phyloP scores from a whole-genome alignment of 2,329 filamentous ascomycete genomes.

The Fusarium drepaniforme region DNA sequence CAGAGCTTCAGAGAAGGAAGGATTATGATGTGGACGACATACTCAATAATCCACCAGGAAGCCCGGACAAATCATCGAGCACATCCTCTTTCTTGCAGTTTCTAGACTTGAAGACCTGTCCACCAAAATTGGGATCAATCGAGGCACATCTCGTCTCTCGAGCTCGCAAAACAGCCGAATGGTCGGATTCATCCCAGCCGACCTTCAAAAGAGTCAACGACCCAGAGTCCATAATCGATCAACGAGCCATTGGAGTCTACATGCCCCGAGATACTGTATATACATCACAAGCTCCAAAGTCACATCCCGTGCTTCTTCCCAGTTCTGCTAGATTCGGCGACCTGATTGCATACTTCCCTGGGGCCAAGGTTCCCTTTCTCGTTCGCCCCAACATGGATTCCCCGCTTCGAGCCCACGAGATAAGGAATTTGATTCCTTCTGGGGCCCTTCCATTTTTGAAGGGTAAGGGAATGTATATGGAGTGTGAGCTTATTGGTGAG shows the following conservation, averaged over 20 bases:
- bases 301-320: not conserved
- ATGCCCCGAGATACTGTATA: not conserved
- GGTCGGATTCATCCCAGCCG: not conserved
- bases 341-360: not conserved
- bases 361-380: not conserved
- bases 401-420: not conserved
- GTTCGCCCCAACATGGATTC: not conserved
- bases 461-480: not conserved
- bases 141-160: not conserved
- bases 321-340: not conserved
- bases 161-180: not conserved
- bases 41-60: not conserved
- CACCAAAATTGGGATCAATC: not conserved
- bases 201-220: not conserved
- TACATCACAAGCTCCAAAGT: not conserved
- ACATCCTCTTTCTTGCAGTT: not conserved
- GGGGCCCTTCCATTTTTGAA: not conserved
- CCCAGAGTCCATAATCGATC: not conserved
- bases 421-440: not conserved
- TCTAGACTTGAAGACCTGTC: not conserved
- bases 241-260: not conserved
- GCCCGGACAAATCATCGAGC: not conserved
- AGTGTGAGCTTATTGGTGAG: not conserved
- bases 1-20: not conserved
- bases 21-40: not conserved